Conservation (phyloP, 2,329 filamentous ascomycete genomes). For the Epicoccum nigrum region DNA sequence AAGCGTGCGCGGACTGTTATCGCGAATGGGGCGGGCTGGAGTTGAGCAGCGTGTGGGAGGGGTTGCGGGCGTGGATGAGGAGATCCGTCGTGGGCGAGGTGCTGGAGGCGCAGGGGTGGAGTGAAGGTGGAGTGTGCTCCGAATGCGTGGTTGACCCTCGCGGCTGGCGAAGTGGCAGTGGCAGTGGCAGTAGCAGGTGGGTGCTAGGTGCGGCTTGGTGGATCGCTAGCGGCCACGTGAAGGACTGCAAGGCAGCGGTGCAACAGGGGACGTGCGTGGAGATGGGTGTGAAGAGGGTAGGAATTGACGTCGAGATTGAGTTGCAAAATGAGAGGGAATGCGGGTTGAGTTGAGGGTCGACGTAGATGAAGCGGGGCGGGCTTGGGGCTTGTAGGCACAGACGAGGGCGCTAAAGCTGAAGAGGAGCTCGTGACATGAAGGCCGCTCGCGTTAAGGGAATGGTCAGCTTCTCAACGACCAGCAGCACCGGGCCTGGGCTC, state of each 20-base stretch:
- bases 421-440: slow-evolving; percentile 24
- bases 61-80: slow-evolving; percentile 49
- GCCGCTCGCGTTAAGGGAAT: slow-evolving; percentile 24
- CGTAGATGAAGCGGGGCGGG: slow-evolving; percentile 35
- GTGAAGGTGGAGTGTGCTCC: slow-evolving; percentile 29
- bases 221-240: slow-evolving; percentile 29
- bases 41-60: slow-evolving; percentile 55
- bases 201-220: slow-evolving; percentile 21
- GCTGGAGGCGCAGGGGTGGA: slow-evolving; percentile 22
- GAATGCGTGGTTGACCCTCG: slow-evolving; percentile 24
- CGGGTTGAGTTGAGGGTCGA: slow-evolving; percentile 25
- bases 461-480: slow-evolving; percentile 24
- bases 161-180: slow-evolving; percentile 15
- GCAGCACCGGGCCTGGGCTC: slow-evolving; percentile 21
- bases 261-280: slow-evolving; percentile 12
- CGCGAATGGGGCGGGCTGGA: slow-evolving; percentile 49
- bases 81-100: slow-evolving; percentile 61
- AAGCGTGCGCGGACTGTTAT: slow-evolving; percentile 47
- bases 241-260: slow-evolving; percentile 23
- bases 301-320: slow-evolving; percentile 34
- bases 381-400: slow-evolving; percentile 24
- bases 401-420: slow-evolving; percentile 21
- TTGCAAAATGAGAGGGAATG: slow-evolving; percentile 29
- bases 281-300: slow-evolving; percentile 19
- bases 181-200: too few relatives aligned